Evolutionary conservation across 2,329 filamentous ascomycete genomes (phyloP), one percentile per base, ranked within the genome.

Genomic region (Ambrosiella beaveri): DNA sequence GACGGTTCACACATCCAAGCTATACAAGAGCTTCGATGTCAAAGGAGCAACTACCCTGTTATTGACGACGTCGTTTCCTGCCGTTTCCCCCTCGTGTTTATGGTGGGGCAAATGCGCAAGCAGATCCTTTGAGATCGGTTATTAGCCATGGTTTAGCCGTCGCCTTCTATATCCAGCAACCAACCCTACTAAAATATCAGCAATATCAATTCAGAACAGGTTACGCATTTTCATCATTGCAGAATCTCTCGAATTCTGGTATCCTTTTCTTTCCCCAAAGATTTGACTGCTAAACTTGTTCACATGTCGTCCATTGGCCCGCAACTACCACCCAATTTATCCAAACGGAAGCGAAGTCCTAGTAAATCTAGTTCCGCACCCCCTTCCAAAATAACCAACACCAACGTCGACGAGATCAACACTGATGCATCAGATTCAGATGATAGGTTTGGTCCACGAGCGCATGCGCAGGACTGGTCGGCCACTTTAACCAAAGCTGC

Each of bases 301-400:
- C 40, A 17, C n/a, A 87, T 87, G 84, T 73, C 82, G 55, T 81
- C 79, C 39, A 82, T 87, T 65, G 85, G 85, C 4, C 85, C 86
- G 12, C 74, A 82, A 61, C 69, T 89, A 27, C 85, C 86, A 11
- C 76, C 84, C 3, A 80, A 86, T 62, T 75, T 85, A 47, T 66
- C 78, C 39, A 84, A 84, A 68, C 76, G 81, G 65, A 83, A 82
- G 65, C 78, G 78, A 65, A 75, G 73, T 3, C 64, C 72, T 3
- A 72, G 74, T 45, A 68, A 74, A 53, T 69, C 69, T 56, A 66
- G 67, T 38, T 64, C 68, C 11, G 39, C 52, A 11, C 75, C 72
- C 41, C 73, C 73, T 3, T 62, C 68, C 57, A 82, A 82, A 64
- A 63, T 69, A 64, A 64, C 75, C 7, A 49, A 44, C 19, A 49